phyloP scores from a whole-genome alignment of 306 rosid genomes.

The Quercus cerris region DNA sequence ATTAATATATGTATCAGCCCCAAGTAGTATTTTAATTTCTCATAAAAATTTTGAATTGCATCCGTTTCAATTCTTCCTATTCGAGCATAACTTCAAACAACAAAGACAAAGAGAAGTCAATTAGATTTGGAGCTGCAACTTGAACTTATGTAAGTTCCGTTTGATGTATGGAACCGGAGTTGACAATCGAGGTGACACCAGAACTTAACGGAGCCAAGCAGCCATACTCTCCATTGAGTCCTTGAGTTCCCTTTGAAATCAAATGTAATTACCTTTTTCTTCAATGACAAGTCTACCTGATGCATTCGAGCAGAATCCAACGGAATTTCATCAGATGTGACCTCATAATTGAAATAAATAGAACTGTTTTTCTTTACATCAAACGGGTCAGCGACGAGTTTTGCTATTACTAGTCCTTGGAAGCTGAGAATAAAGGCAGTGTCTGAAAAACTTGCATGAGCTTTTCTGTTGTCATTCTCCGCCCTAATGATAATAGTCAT shows the following conservation, averaged over 20 bases:
- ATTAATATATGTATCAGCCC: too few species aligned
- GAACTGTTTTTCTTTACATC: constrained; percentile 54
- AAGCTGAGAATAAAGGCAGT: constrained; percentile 44
- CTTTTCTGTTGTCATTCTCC: constrained; percentile 65
- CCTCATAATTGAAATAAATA: constrained; percentile 30
- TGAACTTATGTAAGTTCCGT: constrained; percentile 48
- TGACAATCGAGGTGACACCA: constrained; percentile 54
- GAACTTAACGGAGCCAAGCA: constrained; percentile 57
- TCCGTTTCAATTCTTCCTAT: too few species aligned
- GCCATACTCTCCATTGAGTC: constrained; percentile 64
- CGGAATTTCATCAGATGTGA: constrained; percentile 48
- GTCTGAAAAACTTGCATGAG: constrained; percentile 67
- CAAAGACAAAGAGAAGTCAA: constrained; percentile 20
- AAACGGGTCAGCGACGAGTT: constrained; percentile 35
- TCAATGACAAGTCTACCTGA: constrained; percentile 41
- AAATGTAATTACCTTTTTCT: constrained; percentile 40
- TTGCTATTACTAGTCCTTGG: constrained; percentile 43
- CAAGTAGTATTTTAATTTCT: too few species aligned
- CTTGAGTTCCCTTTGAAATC: constrained; percentile 48
- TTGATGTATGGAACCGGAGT: constrained; percentile 54
- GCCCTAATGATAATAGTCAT: constrained; percentile 47
- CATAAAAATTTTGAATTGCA: too few species aligned
- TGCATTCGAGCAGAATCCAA: constrained; percentile 46
- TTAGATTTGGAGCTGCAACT: constrained; percentile 60
- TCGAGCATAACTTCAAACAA: too few species aligned